Evolutionary conservation across 2,329 filamentous ascomycete species (phyloP).

Genomic region (Penicillium sp.): DNA sequence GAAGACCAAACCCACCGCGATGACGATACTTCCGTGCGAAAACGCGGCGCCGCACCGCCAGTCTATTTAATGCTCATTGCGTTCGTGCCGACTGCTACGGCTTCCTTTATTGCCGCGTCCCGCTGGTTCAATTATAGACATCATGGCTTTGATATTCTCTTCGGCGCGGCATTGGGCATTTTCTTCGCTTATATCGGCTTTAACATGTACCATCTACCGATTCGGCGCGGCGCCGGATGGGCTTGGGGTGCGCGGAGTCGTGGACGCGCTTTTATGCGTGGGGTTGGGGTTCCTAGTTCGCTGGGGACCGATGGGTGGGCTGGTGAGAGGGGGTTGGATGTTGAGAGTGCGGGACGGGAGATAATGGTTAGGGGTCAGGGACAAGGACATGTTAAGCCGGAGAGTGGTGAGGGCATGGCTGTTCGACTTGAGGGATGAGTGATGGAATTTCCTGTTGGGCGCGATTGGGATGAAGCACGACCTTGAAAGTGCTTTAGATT

Average conservation of each 20-base stretch:
- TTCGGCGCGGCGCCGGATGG: slow-evolving; percentile 78
- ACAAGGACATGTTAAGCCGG: neutral
- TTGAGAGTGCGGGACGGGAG: slow-evolving; percentile 14
- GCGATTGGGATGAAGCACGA: neutral
- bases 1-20: slow-evolving; percentile 22
- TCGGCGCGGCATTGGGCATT: slow-evolving; percentile 76
- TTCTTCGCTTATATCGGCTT: slow-evolving; percentile 71
- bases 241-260: slow-evolving; percentile 77
- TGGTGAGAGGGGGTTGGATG: slow-evolving; percentile 2
- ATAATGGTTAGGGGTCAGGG: neutral
- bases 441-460: too few relatives aligned
- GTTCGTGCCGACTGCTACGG: slow-evolving; percentile 68
- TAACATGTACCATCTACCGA: slow-evolving; percentile 80
- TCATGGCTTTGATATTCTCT: slow-evolving; percentile 87
- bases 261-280: slow-evolving; percentile 63
- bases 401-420: neutral
- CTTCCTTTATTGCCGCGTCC: slow-evolving; percentile 79
- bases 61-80: slow-evolving; percentile 69
- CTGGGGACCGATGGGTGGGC: slow-evolving; percentile 31
- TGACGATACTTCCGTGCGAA: slow-evolving; percentile 54
- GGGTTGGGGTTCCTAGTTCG: slow-evolving; percentile 34
- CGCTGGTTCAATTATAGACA: slow-evolving; percentile 88
- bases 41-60: slow-evolving; percentile 77
- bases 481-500: neutral
- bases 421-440: slow-evolving; percentile 7